Percentiles rank a stretch among this genome's conserved stretches.
Evolutionary conservation across 2,329 filamentous ascomycete species (phyloP).

Genomic region (Hypoxylon sp.): DNA sequence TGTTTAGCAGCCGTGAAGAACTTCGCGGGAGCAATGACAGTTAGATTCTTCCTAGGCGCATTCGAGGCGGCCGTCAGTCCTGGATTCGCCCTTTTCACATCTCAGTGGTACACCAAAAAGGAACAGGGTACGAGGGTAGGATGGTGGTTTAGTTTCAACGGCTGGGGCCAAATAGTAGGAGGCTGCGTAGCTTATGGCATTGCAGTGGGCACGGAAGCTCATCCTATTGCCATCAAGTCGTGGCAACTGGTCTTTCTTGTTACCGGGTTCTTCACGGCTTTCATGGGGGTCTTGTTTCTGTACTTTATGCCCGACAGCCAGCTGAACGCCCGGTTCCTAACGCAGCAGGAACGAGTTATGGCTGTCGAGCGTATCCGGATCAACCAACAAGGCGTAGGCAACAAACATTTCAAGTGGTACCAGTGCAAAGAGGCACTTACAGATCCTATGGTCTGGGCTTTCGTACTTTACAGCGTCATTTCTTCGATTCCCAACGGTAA

Average conservation of each 20-base stretch:
- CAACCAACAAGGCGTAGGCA: constrained; percentile 78
- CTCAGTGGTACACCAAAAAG: constrained; percentile 54
- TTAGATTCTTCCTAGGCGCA: constrained; percentile 60
- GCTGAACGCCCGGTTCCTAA: constrained; percentile 63
- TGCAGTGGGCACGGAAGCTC: constrained; percentile 63
- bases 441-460: constrained; percentile 58
- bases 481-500: constrained; percentile 58
- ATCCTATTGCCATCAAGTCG: constrained; percentile 64
- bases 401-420: constrained; percentile 76
- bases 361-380: constrained; percentile 67
- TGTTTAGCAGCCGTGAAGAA: constrained; percentile 56
- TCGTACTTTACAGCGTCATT: constrained; percentile 55
- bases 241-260: constrained; percentile 76
- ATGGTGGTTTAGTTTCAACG: constrained; percentile 54
- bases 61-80: constrained; percentile 57
- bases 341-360: constrained; percentile 71
- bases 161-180: constrained; percentile 59
- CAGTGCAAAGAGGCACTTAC: constrained; percentile 64
- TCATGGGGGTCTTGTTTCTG: constrained; percentile 64
- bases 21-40: constrained; percentile 57
- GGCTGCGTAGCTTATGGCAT: constrained; percentile 60
- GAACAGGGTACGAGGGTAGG: constrained; percentile 52
- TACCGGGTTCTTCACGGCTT: constrained; percentile 66
- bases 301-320: constrained; percentile 63
- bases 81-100: constrained; percentile 54